Conservation (phyloP, 768 basidiomycete species). For the Tulasnella calospora region DNA sequence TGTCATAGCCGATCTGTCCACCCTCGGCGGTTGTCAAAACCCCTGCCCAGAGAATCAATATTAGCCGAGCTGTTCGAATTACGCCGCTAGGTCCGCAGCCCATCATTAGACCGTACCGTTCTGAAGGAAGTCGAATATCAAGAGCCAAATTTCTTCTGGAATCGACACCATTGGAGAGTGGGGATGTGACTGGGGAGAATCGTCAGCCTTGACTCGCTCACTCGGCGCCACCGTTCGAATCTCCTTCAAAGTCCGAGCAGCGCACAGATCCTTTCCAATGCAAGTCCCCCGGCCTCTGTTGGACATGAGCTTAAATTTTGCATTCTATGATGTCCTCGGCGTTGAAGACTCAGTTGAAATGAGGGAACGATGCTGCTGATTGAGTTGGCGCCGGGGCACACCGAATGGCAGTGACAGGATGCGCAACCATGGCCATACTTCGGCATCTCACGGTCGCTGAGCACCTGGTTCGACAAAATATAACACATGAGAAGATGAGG, state of each 20-base stretch:
- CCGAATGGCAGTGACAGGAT: no score
- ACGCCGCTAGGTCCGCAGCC: neutral
- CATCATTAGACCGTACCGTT: neutral
- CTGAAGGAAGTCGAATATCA: neutral
- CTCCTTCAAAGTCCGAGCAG: neutral
- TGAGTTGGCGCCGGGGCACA: no score
- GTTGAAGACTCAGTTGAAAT: no score
- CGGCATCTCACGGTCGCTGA: no score
- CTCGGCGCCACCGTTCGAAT: neutral
- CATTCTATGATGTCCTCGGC: no score
- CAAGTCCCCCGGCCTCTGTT: no score
- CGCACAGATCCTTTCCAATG: no score
- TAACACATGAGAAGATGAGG: no score
- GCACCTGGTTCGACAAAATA: no score
- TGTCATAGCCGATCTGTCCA: neutral
- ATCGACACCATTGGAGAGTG: neutral
- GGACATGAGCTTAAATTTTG: no score
- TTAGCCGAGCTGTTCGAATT: neutral
- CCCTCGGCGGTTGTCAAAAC: neutral
- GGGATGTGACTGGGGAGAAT: neutral
- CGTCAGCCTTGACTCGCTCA: neutral
- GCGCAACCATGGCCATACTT: no score
- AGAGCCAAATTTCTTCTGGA: neutral
- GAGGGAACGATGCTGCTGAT: no score
- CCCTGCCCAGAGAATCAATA: neutral